Evolutionary conservation across 1,139 yeast genomes (phyloP).

Genomic region (Yamadazyma atlantica): DNA sequence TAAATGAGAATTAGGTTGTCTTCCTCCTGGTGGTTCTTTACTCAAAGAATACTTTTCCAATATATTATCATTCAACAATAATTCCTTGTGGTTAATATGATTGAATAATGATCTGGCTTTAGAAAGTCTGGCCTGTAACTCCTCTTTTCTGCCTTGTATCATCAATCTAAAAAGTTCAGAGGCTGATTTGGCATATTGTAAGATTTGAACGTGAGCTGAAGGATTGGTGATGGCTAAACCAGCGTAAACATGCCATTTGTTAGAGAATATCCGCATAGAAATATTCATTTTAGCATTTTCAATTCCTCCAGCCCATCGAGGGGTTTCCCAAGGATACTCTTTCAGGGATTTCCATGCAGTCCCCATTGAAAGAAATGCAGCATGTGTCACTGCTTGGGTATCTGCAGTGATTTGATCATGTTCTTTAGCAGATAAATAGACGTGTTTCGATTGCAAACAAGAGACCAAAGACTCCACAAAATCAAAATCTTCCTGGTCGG

Average conservation of each 20-base stretch:
- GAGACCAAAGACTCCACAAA: conserved; percentile 66
- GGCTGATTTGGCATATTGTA: conserved; percentile 84
- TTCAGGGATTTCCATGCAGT: conserved; percentile 85
- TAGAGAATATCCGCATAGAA: conserved; percentile 83
- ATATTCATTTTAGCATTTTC: conserved; percentile 96
- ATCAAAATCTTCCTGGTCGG: conserved; percentile 51
- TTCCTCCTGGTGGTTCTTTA: conserved; percentile 70
- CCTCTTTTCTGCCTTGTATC: conserved; percentile 66
- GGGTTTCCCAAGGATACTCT: conserved; percentile 91
- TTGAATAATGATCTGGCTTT: conserved; percentile 80
- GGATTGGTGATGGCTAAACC: conserved; percentile 96
- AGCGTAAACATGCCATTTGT: conserved; percentile 98
- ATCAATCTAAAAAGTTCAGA: conserved; percentile 81
- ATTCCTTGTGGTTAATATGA: conserved; percentile 53
- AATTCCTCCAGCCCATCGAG: conserved; percentile 87
- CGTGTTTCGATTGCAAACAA: conserved; percentile 76
- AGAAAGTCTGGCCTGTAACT: conserved; percentile 55
- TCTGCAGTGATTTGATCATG: conserved; percentile 97
- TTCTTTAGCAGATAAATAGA: conserved; percentile 75
- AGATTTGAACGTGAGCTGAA: conserved; percentile 85
- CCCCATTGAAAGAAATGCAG: conserved; percentile 96
- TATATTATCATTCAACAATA: conserved; percentile 76
- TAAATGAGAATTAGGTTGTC: conserved; percentile 83
- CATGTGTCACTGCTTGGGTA: conserved; percentile 98
- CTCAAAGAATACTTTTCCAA: conserved; percentile 78